Conservation (phyloP, 768 basidiomycete species). For the Kwoniella sp. region DNA sequence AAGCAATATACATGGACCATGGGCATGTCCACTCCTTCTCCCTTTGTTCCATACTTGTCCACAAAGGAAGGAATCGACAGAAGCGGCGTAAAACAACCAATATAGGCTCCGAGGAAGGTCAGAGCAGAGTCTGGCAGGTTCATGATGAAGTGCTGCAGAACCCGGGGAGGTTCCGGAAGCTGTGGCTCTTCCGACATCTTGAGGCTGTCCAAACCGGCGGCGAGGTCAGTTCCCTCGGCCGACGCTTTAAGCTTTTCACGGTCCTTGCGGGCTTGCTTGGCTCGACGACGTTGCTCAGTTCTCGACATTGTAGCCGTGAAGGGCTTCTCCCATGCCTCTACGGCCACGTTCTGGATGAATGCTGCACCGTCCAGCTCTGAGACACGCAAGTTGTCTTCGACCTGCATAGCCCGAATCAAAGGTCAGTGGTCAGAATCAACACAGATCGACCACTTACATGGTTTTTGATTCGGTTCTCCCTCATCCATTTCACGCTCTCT, state of each 20-base stretch:
- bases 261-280: background rate
- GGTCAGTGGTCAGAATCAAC: background rate
- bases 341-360: slow-evolving; percentile 67
- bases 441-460: slow-evolving; percentile 56
- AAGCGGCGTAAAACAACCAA: slow-evolving; percentile 60
- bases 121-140: slow-evolving; percentile 92
- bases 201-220: no score
- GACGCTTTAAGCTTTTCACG: background rate
- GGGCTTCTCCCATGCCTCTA: slow-evolving; percentile 60
- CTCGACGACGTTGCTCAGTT: background rate
- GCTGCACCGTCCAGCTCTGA: slow-evolving; percentile 79
- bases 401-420: slow-evolving; percentile 54
- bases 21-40: slow-evolving; percentile 61
- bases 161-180: slow-evolving; percentile 35
- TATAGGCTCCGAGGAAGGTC: slow-evolving; percentile 81
- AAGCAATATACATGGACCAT: slow-evolving; percentile 96
- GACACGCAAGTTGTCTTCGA: slow-evolving; percentile 63
- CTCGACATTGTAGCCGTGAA: slow-evolving; percentile 55
- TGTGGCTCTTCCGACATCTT: background rate
- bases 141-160: slow-evolving; percentile 89
- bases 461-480: slow-evolving; percentile 69
- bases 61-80: slow-evolving; percentile 45
- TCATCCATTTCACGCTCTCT: slow-evolving; percentile 70
- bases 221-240: no score
- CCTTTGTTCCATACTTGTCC: slow-evolving; percentile 49